Evolutionary conservation across 495 filamentous ascomycete genomes (phyloP), one percentile per base, ranked within the genome.

Genomic region (Amorphotheca resinae): DNA sequence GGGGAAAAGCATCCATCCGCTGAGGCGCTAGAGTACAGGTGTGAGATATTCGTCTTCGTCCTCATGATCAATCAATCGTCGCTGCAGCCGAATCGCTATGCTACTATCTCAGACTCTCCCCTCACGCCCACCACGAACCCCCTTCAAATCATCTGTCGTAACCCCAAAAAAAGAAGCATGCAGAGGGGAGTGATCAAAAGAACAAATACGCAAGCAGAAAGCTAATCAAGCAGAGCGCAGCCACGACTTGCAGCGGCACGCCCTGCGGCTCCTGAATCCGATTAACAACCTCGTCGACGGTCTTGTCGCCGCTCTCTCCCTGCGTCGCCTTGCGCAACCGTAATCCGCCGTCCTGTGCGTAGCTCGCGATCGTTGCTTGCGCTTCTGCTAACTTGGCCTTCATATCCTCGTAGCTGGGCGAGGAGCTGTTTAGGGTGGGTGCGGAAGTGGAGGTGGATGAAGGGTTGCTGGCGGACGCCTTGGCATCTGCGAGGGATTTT

Each of bases 201-300:
- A 98, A 84, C 53, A 95, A 72, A 61, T 94, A 98, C 2, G 84
- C 93, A 53, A 96, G 69, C 58, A 98, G 64, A 65, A 98, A 98
- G 64, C 84, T 80, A 44, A 89, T 46, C 60, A 98, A 67, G 54
- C 91, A 96, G 37, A 98, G 65, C 11, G 68, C 69, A 17, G 91
- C 91, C 40, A 82, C 82, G 39, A 85, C 72, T 60, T 87, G 80
- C 33, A 98, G 72, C 0, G 91, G 79, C n/a, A 98, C 87, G 16
- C 48, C 52, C 21, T 48, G 48, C 9, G 14, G 11, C 22, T 78
- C 68, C 31, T 76, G 76, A 41, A 64, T 58, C 45, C 68, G 61
- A 45, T 80, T 74, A 31, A 70, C 66, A 45, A 72, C 61, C 3
- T 69, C 63, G 32, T 72, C 65, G 16, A 60, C 58, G 6, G 62